These are phyloP conservation scores for Apophysomyces elegans DNA, from an alignment of 371 early-diverging fungal genomes.

Conservation along the genomic window DNA sequence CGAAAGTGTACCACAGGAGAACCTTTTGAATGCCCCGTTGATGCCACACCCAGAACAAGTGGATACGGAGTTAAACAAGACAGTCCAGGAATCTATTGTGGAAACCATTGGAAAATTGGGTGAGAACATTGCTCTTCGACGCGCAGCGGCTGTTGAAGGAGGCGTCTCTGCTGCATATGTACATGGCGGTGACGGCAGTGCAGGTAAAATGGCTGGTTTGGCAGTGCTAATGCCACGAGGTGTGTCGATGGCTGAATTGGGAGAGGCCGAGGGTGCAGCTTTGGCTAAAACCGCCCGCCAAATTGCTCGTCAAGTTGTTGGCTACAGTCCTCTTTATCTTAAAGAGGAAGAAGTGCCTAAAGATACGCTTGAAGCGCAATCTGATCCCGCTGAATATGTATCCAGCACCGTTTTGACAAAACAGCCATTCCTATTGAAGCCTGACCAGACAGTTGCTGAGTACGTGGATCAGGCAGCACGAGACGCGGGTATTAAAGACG, in stretches of 20 bases:
- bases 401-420: slow-evolving; percentile 67
- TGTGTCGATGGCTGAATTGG: slow-evolving; percentile 36
- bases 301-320: slow-evolving; percentile 81
- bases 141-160: slow-evolving; percentile 59
- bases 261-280: slow-evolving; percentile 33
- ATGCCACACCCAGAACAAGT: slow-evolving; percentile 58
- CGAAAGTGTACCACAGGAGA: slow-evolving; percentile 44
- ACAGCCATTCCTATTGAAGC: slow-evolving; percentile 79
- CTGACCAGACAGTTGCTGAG: slow-evolving; percentile 64
- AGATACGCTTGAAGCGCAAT: slow-evolving; percentile 39
- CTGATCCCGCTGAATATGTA: slow-evolving; percentile 50
- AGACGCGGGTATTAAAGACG: slow-evolving; percentile 55
- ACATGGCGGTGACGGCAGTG: slow-evolving; percentile 71
- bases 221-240: slow-evolving; percentile 58
- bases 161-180: slow-evolving; percentile 62
- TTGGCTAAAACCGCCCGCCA: slow-evolving; percentile 64
- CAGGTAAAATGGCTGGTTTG: slow-evolving; percentile 75
- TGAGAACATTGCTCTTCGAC: slow-evolving; percentile 85
- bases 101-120: slow-evolving; percentile 85
- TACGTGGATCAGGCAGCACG: slow-evolving; percentile 39
- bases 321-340: slow-evolving; percentile 67
- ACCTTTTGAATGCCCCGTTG: slow-evolving; percentile 54
- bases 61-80: slow-evolving; percentile 35
- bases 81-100: slow-evolving; percentile 68
- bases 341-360: slow-evolving; percentile 54